These are phyloP conservation scores for Beauveria varroae DNA, from an alignment of 2,329 filamentous ascomycete species.

Conservation along the genomic window DNA sequence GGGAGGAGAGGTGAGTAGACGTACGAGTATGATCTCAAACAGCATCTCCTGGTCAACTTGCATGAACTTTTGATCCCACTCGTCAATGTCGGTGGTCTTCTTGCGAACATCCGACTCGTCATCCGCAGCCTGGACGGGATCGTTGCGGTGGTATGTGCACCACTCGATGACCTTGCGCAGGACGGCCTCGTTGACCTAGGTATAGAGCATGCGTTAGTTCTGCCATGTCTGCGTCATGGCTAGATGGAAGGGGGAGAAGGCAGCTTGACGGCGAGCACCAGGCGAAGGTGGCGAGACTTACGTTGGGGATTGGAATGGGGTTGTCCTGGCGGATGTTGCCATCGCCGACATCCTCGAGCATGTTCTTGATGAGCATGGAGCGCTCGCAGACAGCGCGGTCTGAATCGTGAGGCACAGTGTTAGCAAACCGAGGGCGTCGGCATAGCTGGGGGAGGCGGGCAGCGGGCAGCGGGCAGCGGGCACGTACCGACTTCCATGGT, in stretches of 20 bases:
- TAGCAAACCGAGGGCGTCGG: constrained; percentile 7
- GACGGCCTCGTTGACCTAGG: constrained; percentile 81
- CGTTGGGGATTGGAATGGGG: constrained; percentile 83
- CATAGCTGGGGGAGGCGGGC: not conserved
- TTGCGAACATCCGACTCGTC: constrained; percentile 92
- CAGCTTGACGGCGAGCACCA: not conserved
- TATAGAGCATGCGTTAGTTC: constrained; percentile 13
- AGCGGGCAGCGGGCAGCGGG: constrained; percentile 10
- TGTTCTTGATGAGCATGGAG: constrained; percentile 94
- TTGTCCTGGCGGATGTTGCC: constrained; percentile 45
- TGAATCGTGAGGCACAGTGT: constrained; percentile 22
- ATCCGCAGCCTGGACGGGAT: constrained; percentile 73
- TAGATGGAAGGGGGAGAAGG: not conserved
- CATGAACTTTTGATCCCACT: constrained; percentile 99
- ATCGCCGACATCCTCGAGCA: constrained; percentile 87
- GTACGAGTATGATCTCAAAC: constrained; percentile 94
- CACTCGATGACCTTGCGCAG: constrained; percentile 96
- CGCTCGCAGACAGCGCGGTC: constrained; percentile 83
- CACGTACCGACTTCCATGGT: constrained; percentile 40
- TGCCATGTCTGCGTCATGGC: not conserved
- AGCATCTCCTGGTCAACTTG: constrained; percentile 99
- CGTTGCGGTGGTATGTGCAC: constrained; percentile 91
- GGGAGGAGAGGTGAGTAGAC: constrained; percentile 23
- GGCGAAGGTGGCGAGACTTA: constrained; percentile 28
- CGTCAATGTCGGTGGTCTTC: constrained; percentile 98